phyloP scores from a whole-genome alignment of 345 rosid genomes.

The Cardiospermum halicacabum region DNA sequence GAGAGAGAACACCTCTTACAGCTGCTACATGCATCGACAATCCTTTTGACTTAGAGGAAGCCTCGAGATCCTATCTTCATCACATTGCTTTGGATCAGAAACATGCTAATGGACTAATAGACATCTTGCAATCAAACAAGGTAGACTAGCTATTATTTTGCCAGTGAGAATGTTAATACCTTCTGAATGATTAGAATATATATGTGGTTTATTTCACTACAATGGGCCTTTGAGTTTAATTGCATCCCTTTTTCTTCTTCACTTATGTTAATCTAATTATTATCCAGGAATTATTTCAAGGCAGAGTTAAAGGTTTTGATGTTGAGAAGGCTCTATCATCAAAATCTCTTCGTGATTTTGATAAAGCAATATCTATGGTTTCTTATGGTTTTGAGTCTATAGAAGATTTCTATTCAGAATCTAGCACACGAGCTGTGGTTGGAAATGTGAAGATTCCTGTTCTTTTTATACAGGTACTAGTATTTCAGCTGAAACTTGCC shows the following conservation, averaged over 20 bases:
- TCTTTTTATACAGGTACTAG: constrained; percentile 82
- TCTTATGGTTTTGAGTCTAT: constrained; percentile 69
- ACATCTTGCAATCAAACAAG: constrained; percentile 79
- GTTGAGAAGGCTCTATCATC: constrained; percentile 74
- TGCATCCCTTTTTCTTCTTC: not conserved
- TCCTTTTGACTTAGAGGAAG: constrained; percentile 94
- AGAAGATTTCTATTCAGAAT: constrained; percentile 72
- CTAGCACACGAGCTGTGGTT: constrained; percentile 62
- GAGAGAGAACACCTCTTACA: constrained; percentile 77
- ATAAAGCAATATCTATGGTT: constrained; percentile 83
- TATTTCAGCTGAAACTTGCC: constrained; percentile 14
- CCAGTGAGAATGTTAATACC: not conserved
- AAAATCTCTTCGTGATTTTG: constrained; percentile 87
- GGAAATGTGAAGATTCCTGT: constrained; percentile 84
- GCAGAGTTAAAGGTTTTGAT: constrained; percentile 73
- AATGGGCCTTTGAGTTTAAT: not conserved
- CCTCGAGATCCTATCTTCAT: constrained; percentile 54
- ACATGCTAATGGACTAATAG: constrained; percentile 67
- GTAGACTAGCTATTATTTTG: constrained; percentile 31
- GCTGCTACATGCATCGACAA: constrained; percentile 87
- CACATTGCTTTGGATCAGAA: constrained; percentile 43
- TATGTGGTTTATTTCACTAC: constrained; percentile 5
- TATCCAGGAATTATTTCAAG: constrained; percentile 78
- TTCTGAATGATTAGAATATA: constrained; percentile 1
- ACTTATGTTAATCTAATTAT: constrained; percentile 18